Evolutionary conservation across 208 protist genomes (phyloP).

Genomic region (Histomonas meleagridis): DNA sequence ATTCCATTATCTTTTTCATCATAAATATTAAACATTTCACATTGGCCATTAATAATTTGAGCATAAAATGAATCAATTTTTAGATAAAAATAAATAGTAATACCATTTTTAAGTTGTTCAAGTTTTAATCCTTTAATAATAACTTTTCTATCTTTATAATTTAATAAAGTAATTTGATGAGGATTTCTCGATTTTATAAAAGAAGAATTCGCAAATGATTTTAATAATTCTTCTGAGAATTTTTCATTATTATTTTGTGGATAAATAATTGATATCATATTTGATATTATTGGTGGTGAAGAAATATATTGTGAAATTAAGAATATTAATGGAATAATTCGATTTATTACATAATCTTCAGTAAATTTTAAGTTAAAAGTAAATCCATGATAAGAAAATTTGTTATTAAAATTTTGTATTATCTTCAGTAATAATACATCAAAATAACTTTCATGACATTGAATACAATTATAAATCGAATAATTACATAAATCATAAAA

Average conservation of each 20-base stretch:
- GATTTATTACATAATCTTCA: not conserved
- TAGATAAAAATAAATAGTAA: not conserved
- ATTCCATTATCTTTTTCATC: not conserved
- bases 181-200: not conserved
- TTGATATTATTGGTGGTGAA: not conserved
- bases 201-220: not conserved
- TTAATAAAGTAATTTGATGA: too few relatives aligned
- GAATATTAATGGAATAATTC: not conserved
- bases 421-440: not conserved
- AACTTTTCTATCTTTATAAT: too few relatives aligned
- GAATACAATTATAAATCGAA: not conserved
- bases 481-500: not conserved
- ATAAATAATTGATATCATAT: not conserved
- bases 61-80: not conserved
- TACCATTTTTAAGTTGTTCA: not conserved
- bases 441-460: not conserved
- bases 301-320: not conserved
- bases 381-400: not conserved
- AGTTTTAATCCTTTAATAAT: not conserved
- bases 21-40: not conserved
- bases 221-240: not conserved
- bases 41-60: not conserved
- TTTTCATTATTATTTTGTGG: not conserved
- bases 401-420: not conserved
- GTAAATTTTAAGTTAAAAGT: not conserved